Evolutionary conservation across 75 land plant genomes (phyloP).

Genomic region (Selaginella tamariscina): DNA sequence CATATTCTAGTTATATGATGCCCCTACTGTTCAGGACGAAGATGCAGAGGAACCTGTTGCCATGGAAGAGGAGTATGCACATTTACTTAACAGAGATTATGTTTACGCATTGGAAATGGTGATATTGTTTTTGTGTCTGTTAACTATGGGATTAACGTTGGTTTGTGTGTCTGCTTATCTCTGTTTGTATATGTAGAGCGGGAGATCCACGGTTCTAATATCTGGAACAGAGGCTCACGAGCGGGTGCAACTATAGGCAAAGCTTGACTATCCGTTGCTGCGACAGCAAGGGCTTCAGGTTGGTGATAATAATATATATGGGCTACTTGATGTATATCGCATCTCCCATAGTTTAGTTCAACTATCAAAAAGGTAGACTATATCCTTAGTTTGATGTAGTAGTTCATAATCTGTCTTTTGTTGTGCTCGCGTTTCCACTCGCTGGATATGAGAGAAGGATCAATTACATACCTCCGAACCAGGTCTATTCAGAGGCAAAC

Average conservation of each 20-base stretch:
- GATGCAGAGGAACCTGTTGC: conserved; percentile 77
- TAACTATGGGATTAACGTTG: too few relatives aligned
- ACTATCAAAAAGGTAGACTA: too few relatives aligned
- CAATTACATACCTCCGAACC: conserved; percentile 47
- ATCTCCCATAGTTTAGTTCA: too few relatives aligned
- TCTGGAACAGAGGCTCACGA: conserved; percentile 44
- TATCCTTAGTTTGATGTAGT: too few relatives aligned
- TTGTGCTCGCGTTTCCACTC: too few relatives aligned
- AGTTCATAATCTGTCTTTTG: too few relatives aligned
- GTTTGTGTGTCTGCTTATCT: too few relatives aligned
- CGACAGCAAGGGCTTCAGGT: conserved; percentile 98
- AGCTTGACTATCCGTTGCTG: conserved; percentile 86
- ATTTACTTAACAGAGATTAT: too few relatives aligned
- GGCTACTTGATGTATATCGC: too few relatives aligned
- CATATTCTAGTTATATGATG: too few relatives aligned
- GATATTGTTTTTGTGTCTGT: conserved; percentile 18
- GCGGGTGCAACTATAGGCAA: conserved; percentile 36
- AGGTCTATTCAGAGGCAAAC: conserved; percentile 83
- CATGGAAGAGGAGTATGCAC: conserved; percentile 59
- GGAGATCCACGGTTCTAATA: conserved; percentile 32
- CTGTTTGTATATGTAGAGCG: conserved; percentile 17
- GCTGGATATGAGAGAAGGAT: too few relatives aligned
- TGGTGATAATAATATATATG: conserved; percentile 50
- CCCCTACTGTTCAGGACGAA: conserved; percentile 73
- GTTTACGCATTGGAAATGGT: too few relatives aligned